Percentiles rank a stretch among this genome's conserved stretches.
Evolutionary conservation across 2,329 filamentous ascomycete species (phyloP).

Genomic region (Penicillium expansum): DNA sequence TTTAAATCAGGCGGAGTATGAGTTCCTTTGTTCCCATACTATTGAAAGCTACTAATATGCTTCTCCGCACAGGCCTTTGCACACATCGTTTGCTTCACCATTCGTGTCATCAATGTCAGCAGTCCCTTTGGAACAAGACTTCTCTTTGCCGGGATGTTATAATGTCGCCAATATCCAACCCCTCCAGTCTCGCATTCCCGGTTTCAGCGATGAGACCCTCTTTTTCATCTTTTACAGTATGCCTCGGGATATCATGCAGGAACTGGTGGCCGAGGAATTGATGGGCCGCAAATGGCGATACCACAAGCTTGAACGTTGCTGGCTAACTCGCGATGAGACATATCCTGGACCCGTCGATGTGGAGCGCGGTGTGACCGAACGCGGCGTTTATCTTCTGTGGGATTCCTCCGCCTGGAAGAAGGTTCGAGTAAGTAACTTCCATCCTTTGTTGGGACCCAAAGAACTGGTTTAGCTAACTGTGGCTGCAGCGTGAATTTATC

Average conservation of each 20-base stretch:
- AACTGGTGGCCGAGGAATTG: conserved; percentile 63
- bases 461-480: conserved; percentile 12
- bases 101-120: conserved; percentile 58
- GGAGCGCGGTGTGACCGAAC: conserved; percentile 48
- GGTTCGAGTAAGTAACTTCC: conserved; percentile 40
- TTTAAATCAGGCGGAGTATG: conserved; percentile 61
- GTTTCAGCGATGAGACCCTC: conserved; percentile 63
- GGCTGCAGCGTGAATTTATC: conserved; percentile 46
- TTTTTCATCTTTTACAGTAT: conserved; percentile 70
- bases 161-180: conserved; percentile 65
- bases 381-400: conserved; percentile 53
- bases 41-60: conserved; percentile 19
- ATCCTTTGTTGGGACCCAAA: background rate
- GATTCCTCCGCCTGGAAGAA: conserved; percentile 51
- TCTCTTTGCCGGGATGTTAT: conserved; percentile 62
- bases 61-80: conserved; percentile 50
- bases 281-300: conserved; percentile 54
- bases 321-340: conserved; percentile 50
- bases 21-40: background rate
- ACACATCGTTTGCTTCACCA: conserved; percentile 62
- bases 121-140: conserved; percentile 62
- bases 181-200: conserved; percentile 56
- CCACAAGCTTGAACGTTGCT: conserved; percentile 52
- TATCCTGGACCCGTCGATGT: conserved; percentile 49
- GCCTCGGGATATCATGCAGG: conserved; percentile 64